Conservation (phyloP, 345 rosid genomes). For the Anastatica hierochuntica region DNA sequence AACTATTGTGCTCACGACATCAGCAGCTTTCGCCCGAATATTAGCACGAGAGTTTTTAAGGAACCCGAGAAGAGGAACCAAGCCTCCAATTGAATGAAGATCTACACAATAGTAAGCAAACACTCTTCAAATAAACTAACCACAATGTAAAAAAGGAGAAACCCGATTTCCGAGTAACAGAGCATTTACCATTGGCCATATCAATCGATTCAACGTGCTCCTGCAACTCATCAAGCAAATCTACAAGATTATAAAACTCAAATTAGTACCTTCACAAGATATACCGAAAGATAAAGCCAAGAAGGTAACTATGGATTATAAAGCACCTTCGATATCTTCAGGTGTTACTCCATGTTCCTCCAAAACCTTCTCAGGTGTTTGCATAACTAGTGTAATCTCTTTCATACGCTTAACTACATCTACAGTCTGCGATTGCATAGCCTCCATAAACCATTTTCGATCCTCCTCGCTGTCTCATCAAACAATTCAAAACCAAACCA, state of each 20-base stretch:
- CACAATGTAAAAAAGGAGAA: no score
- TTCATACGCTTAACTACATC: slow-evolving; percentile 94
- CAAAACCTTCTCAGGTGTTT: slow-evolving; percentile 62
- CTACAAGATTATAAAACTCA: slow-evolving; percentile 5
- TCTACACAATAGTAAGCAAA: slow-evolving; percentile 3
- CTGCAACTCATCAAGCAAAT: slow-evolving; percentile 31
- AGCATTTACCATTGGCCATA: slow-evolving; percentile 30
- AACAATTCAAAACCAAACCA: neutral
- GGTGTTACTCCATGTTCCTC: slow-evolving; percentile 85
- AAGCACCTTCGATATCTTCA: slow-evolving; percentile 63
- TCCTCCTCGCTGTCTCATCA: slow-evolving; percentile 69
- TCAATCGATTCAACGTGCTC: slow-evolving; percentile 32
- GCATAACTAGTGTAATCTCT: slow-evolving; percentile 84
- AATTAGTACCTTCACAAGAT: neutral
- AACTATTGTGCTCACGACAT: slow-evolving; percentile 75
- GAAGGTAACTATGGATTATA: neutral
- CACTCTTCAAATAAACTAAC: neutral
- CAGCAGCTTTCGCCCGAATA: slow-evolving; percentile 92
- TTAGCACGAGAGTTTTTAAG: slow-evolving; percentile 48
- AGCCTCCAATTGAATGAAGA: slow-evolving; percentile 29
- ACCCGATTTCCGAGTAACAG: neutral
- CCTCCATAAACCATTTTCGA: slow-evolving; percentile 93
- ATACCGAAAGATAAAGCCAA: neutral
- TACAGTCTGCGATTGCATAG: slow-evolving; percentile 78
- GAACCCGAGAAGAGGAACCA: slow-evolving; percentile 23